Base-by-base conservation (phyloP, 176 grass and related monocot species). In the Tuctoria greenei region DNA sequence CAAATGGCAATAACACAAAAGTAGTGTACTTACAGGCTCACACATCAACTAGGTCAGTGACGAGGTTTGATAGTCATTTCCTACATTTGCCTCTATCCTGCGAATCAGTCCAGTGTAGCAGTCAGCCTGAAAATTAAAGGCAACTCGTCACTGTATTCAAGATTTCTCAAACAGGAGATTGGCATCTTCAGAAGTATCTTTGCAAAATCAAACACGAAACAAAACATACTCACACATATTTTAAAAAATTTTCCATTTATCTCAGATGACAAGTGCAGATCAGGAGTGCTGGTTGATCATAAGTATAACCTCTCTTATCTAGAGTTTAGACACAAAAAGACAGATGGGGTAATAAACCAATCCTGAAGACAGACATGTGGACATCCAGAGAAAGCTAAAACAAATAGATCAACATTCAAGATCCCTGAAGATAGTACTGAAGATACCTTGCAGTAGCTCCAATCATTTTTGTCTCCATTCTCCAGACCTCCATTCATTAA, bases 351-450 rank as follows among this genome's bases (percentile, higher is more conserved):
- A 72, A 9, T 51, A 52, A 55, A 24, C 66, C 26, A 67, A 13
- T 52, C 61, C 25, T 13, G 7, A 74, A 67, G n/a, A 67, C 21
- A 83, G 24, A 45, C 51, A 44, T 38, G 50, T 40, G 23, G 55
- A 23, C n/a, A 47, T 55, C 6, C 4, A 69, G 46, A 31, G 68
- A 63, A 41, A 61, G 57, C 23, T 41, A 31, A 74, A 40, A 41
- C 39, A 74, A 89, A 86, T 81, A 82, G 79, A 80, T 70, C 69
- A 84, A 88, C 86, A 80, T 76, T 72, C 64, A 80, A 71, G 39
- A 80, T 76, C 65, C 73, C 79, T 90, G 75, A 90, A 79, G 86
- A 83, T 89, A 86, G 88, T 83, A 80, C 84, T 90, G 68, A 83
- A 83, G 66, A 79, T 83, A 83, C 58, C 83, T 83, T n/a, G n/a